phyloP scores from a whole-genome alignment of 169 alveolate species.

The Plasmodium gallinaceum region DNA sequence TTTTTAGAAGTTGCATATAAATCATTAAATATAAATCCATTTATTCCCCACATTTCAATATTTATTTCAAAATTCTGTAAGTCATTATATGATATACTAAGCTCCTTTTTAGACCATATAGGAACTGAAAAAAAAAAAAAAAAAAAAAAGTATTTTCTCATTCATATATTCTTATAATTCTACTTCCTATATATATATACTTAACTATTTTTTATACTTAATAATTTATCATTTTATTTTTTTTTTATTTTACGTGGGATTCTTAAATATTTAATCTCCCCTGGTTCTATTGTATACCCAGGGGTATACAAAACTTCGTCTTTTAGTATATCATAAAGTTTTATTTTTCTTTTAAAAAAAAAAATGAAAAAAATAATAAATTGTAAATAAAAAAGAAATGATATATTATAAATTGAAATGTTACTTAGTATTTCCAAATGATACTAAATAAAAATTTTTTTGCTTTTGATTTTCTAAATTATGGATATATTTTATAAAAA shows the following conservation, averaged over 20 bases:
- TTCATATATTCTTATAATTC: not conserved
- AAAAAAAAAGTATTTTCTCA: not conserved
- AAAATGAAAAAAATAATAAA: not conserved
- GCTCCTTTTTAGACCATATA: constrained; percentile 84
- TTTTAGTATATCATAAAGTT: constrained; percentile 63
- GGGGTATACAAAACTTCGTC: constrained; percentile 83
- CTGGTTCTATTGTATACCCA: constrained; percentile 82
- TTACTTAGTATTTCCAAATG: constrained; percentile 70
- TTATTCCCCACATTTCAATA: constrained; percentile 89
- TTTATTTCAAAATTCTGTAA: constrained; percentile 84
- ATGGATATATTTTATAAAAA: constrained; percentile 71
- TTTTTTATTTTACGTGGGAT: constrained; percentile 77
- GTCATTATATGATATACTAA: constrained; percentile 87
- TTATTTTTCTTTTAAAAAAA: constrained; percentile 32
- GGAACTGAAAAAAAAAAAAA: constrained; percentile 52
- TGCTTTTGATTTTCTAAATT: constrained; percentile 66
- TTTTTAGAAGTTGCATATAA: constrained; percentile 83
- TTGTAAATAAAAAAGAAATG: not conserved
- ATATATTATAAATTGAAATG: not conserved
- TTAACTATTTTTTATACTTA: not conserved
- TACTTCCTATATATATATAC: constrained; percentile 6
- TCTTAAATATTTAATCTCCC: constrained; percentile 78
- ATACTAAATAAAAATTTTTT: constrained; percentile 57
- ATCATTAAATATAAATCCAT: constrained; percentile 83
- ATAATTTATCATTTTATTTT: not conserved